Evolutionary conservation across 2,329 filamentous ascomycete species (phyloP), one percentile per base, ranked within the genome.

Genomic region (Colletotrichum tropicicola): DNA sequence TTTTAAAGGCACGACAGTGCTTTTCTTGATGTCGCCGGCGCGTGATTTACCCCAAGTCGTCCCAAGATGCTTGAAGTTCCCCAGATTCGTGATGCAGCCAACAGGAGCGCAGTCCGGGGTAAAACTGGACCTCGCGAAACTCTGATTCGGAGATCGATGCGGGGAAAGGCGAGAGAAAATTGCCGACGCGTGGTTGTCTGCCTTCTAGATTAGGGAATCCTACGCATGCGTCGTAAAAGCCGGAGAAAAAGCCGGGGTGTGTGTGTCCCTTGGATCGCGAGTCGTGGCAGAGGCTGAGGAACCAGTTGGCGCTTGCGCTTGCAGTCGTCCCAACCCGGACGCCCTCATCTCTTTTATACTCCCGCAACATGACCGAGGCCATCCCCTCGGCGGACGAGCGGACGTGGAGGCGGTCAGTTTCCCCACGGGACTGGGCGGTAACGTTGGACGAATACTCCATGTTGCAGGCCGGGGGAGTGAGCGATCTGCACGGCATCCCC

Each of bases 81-180:
- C 13, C 13, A 12, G 27, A 37, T 17, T 21, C 2, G 8, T n/a
- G 15, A 12, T 39, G 17, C 23, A 15, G 23, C 21, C 19, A 37
- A n/a, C 43, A 21, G 13, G 10, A 51, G 25, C 9, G 21, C 9
- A 27, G 23, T 21, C 32, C 30, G 44, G 44, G 30, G 54, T 45
- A 48, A 55, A 55, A 48, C 9, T 45, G 44, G 52, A 12, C 10
- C 35, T 2, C 2, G n/a, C 21, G 15, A 35, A 27, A 15, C 6
- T 19, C 6, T 45, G 49, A 49, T 35, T 28, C 43, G 21, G 28
- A 5, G 1, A 27, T 3, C 3, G 17, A 44, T 44, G 59, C 44
- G 59, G 59, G 52, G 45, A 59, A 30, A 37, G 43, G n/a, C n/a
- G n/a, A 62, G 13, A 48, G 41, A 30, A 28, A n/a, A 30, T n/a